Evolutionary conservation across 2,329 filamentous ascomycete species (phyloP).

Genomic region (Talaromyces sp.): DNA sequence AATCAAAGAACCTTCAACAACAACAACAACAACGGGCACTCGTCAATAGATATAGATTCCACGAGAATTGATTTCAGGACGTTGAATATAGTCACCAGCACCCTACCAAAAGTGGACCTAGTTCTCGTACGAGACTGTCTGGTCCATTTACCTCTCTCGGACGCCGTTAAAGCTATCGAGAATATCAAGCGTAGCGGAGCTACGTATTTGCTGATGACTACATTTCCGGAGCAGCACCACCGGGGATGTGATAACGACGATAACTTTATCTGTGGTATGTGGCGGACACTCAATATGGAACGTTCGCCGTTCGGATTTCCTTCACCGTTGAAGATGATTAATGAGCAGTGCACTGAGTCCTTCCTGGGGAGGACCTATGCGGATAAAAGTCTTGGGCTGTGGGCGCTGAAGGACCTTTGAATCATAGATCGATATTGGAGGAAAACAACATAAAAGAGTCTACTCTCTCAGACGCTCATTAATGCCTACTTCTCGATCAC

Average conservation of each 20-base stretch:
- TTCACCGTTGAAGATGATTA: neutral
- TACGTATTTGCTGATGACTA: neutral
- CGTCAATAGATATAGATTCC: no score
- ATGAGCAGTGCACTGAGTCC: no score
- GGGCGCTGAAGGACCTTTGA: no score
- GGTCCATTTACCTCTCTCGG: neutral
- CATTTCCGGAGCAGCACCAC: neutral
- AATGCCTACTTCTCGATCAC: neutral
- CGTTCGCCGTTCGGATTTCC: neutral
- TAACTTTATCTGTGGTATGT: neutral
- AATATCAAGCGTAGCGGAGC: neutral
- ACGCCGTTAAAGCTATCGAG: neutral
- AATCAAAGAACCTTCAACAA: neutral
- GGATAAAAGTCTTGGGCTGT: no score
- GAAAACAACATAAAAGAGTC: no score
- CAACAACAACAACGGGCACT: neutral
- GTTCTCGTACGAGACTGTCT: neutral
- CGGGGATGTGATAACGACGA: neutral
- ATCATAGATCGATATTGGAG: no score
- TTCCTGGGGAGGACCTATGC: no score
- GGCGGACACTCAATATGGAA: neutral
- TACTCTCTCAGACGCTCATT: no score
- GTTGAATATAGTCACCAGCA: neutral
- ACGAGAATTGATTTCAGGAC: neutral
- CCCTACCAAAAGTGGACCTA: neutral